Percentiles rank a stretch among this genome's conserved stretches.
These are phyloP conservation scores for Oryza meyeriana DNA, from an alignment of 176 grass and related monocot genomes.

Conservation along the genomic window DNA sequence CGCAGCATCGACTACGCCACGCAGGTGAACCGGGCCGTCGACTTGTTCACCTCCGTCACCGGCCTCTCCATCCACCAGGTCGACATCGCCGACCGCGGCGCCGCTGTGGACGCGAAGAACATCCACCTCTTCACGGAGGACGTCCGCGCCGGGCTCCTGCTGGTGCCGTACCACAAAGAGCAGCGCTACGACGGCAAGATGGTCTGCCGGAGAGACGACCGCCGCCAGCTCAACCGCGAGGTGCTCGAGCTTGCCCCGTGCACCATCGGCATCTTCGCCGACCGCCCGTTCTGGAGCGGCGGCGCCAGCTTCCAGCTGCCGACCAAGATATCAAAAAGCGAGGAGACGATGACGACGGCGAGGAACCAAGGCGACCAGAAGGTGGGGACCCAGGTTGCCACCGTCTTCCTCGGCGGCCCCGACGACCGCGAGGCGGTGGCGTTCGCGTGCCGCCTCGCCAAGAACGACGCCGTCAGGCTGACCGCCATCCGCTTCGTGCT, in stretches of 20 bases:
- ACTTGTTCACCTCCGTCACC: constrained; percentile 37
- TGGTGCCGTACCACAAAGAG: constrained; percentile 43
- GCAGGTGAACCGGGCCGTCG: constrained; percentile 35
- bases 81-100: constrained; percentile 30
- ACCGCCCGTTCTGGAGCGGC: constrained; percentile 40
- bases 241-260: constrained; percentile 33
- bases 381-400: constrained; percentile 21
- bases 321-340: neutral
- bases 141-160: constrained; percentile 11
- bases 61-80: constrained; percentile 33
- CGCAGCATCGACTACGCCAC: constrained; percentile 9
- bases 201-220: constrained; percentile 34
- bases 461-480: constrained; percentile 19
- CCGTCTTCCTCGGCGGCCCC: constrained; percentile 42
- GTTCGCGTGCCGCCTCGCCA: constrained; percentile 35
- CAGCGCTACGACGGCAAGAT: constrained; percentile 51
- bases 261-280: constrained; percentile 23
- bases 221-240: constrained; percentile 5
- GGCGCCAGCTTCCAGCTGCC: constrained; percentile 36
- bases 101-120: constrained; percentile 29
- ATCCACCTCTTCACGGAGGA: constrained; percentile 26
- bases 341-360: neutral
- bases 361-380: constrained; percentile 9
- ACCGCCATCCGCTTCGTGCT: constrained; percentile 31
- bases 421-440: constrained; percentile 52